Conservation (phyloP, 116 monocot species). For the Phalaenopsis hybrid region DNA sequence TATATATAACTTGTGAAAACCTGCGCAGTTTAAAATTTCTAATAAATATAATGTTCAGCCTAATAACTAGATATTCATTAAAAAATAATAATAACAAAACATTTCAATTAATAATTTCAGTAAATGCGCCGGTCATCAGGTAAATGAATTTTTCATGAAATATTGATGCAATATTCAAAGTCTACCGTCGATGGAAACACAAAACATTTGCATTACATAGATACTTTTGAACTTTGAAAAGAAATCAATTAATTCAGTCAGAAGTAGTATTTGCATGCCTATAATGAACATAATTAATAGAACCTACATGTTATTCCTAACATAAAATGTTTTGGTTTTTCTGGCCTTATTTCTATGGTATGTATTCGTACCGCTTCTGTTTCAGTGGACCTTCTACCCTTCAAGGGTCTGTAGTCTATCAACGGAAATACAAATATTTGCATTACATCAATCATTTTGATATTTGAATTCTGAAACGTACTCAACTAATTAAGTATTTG, state of each 20-base stretch:
- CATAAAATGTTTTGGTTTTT: too few species aligned
- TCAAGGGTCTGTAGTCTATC: too few species aligned
- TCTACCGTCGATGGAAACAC: neutral
- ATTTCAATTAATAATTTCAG: neutral
- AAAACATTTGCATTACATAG: neutral
- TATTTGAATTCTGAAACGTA: too few species aligned
- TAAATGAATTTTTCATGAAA: neutral
- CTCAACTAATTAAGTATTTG: too few species aligned
- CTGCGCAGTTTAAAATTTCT: constrained; percentile 23
- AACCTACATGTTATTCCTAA: too few species aligned
- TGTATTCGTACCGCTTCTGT: too few species aligned
- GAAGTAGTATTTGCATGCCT: neutral
- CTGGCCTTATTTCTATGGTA: too few species aligned
- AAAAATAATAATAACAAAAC: neutral
- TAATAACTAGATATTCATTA: constrained; percentile 6
- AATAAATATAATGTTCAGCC: neutral
- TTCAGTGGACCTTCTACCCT: too few species aligned
- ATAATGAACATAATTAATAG: too few species aligned
- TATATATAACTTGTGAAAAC: constrained; percentile 59
- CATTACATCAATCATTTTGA: too few species aligned
- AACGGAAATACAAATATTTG: too few species aligned
- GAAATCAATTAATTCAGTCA: neutral
- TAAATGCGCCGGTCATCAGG: neutral
- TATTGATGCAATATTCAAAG: neutral
- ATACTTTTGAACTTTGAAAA: neutral